Conservation (phyloP, 2,329 filamentous ascomycete species). For the Fusarium vanettenii region DNA sequence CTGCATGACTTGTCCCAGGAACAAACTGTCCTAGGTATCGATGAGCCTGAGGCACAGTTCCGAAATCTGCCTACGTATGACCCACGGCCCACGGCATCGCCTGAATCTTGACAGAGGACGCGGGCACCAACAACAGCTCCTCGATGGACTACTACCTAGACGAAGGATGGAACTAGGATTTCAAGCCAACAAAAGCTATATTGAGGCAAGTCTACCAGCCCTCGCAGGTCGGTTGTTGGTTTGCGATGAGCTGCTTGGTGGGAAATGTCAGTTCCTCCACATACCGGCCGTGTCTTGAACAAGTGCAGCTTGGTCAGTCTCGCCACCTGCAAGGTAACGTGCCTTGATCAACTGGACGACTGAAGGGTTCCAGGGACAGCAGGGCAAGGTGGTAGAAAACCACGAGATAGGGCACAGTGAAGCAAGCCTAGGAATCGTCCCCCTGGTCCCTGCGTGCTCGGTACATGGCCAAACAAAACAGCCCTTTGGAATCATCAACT, state of each 20-base stretch:
- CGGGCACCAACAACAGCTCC: background rate
- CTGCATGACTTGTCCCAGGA: slow-evolving; percentile 17
- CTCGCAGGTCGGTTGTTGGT: background rate
- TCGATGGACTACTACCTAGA: background rate
- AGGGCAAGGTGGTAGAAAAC: slow-evolving; percentile 16
- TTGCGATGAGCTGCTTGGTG: slow-evolving; percentile 22
- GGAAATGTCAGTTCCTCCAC: slow-evolving; percentile 18
- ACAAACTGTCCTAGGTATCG: background rate
- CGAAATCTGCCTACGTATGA: background rate
- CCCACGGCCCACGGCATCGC: background rate
- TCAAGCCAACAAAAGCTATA: background rate
- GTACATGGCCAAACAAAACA: slow-evolving; percentile 17
- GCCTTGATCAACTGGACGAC: slow-evolving; percentile 4
- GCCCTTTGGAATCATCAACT: slow-evolving; percentile 8
- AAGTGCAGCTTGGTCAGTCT: slow-evolving; percentile 10
- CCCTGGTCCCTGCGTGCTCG: slow-evolving; percentile 33
- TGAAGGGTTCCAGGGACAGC: background rate
- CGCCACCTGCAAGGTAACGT: slow-evolving; percentile 13
- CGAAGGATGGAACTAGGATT: background rate
- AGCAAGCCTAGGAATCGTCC: background rate
- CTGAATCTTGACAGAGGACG: background rate
- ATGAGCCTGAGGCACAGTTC: background rate
- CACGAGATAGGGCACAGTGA: background rate
- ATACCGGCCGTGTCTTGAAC: slow-evolving; percentile 8
- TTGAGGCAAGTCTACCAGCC: background rate